phyloP scores from a whole-genome alignment of 352 stramenopile genomes.

The Globisporangium orthogonon region DNA sequence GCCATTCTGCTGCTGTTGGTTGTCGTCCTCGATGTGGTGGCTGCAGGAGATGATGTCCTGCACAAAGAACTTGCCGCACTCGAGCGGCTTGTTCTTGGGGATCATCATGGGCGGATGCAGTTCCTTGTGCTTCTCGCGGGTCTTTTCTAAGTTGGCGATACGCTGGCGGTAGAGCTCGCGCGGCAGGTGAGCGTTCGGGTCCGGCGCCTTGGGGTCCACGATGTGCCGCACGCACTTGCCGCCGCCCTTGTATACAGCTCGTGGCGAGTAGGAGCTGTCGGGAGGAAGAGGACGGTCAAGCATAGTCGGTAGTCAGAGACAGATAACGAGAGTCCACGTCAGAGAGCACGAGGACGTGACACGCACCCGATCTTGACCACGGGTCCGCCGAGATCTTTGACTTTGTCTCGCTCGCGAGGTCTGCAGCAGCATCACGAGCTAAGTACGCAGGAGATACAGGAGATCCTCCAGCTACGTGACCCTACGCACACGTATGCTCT shows the following conservation, averaged over 20 bases:
- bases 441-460: background rate
- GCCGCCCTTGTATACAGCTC: constrained; percentile 45
- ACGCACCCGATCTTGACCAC: constrained; percentile 40
- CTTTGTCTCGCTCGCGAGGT: constrained; percentile 35
- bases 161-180: constrained; percentile 40
- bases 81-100: constrained; percentile 43
- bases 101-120: constrained; percentile 60
- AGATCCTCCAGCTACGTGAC: background rate
- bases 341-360: background rate
- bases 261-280: constrained; percentile 38
- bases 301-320: background rate
- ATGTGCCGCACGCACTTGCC: constrained; percentile 34
- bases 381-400: constrained; percentile 28
- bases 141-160: constrained; percentile 50
- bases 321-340: background rate
- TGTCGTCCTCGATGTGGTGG: background rate
- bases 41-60: constrained; percentile 31
- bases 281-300: no score
- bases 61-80: constrained; percentile 55
- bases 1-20: constrained; percentile 17
- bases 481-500: constrained; percentile 41
- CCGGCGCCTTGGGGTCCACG: constrained; percentile 12
- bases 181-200: constrained; percentile 11
- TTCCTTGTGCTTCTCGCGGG: constrained; percentile 56
- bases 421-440: constrained; percentile 12